Conservation (phyloP, 2,329 filamentous ascomycete genomes). For the Fusarium dlaminii region DNA sequence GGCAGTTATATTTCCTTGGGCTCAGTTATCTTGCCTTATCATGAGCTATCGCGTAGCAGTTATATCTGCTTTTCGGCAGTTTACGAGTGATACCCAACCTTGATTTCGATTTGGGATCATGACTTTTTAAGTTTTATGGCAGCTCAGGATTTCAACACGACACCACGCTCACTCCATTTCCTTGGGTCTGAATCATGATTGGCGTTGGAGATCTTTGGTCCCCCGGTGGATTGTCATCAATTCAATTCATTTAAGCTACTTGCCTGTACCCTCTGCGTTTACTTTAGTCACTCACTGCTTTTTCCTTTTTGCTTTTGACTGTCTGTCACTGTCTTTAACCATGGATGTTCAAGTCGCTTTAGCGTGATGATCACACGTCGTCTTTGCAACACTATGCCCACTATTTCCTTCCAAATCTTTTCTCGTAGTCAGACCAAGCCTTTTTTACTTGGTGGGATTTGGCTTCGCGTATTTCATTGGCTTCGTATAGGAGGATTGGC, state of each 20-base stretch:
- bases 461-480: slow-evolving; percentile 3
- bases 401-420: slow-evolving; percentile 25
- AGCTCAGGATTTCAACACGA: slow-evolving; percentile 45
- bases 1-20: slow-evolving; percentile 42
- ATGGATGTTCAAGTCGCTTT: slow-evolving; percentile 20
- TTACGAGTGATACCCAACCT: slow-evolving; percentile 41
- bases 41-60: slow-evolving; percentile 34
- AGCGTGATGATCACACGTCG: slow-evolving; percentile 35
- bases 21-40: slow-evolving; percentile 41
- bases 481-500: slow-evolving; percentile 3
- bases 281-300: slow-evolving; percentile 40
- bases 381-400: slow-evolving; percentile 14
- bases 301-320: slow-evolving; percentile 39
- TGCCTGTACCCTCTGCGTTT: slow-evolving; percentile 40
- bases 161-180: slow-evolving; percentile 46
- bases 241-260: slow-evolving; percentile 48
- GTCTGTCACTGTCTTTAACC: slow-evolving; percentile 28
- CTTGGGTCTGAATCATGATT: slow-evolving; percentile 53
- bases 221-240: slow-evolving; percentile 50
- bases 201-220: slow-evolving; percentile 54
- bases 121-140: slow-evolving; percentile 44
- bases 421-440: slow-evolving; percentile 25
- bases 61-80: slow-evolving; percentile 37
- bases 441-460: slow-evolving; percentile 1
- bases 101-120: slow-evolving; percentile 40